phyloP scores from a whole-genome alignment of 345 rosid genomes.

The Moricandia arvensis region DNA sequence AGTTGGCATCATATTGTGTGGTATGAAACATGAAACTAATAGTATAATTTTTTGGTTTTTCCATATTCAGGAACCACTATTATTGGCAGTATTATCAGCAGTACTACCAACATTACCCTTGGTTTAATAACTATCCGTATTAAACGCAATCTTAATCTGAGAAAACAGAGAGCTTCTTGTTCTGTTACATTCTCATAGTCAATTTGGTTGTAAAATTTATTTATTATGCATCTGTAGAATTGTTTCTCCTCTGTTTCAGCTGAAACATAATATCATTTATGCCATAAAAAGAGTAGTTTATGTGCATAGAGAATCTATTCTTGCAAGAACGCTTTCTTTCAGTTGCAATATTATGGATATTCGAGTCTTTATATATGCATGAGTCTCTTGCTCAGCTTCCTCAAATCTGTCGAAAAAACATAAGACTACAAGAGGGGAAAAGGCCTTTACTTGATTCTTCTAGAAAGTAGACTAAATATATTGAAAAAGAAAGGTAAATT shows the following conservation, averaged over 20 bases:
- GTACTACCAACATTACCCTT: background rate
- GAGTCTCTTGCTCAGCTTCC: background rate
- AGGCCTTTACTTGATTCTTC: constrained; percentile 7
- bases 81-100: background rate
- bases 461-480: constrained; percentile 14
- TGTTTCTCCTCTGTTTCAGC: background rate
- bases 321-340: background rate
- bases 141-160: background rate
- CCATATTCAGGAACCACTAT: background rate
- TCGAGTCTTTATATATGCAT: background rate
- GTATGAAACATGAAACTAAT: background rate
- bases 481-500: background rate
- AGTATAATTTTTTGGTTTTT: background rate
- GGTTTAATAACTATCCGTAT: background rate
- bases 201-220: background rate
- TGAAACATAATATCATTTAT: background rate
- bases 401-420: constrained; percentile 18
- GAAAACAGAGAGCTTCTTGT: background rate
- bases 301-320: background rate
- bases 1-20: background rate
- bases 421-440: background rate
- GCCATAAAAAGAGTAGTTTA: background rate
- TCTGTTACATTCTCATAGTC: background rate
- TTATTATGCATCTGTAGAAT: background rate
- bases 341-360: constrained; percentile 2